Percentiles rank a stretch among this genome's conserved stretches.
Evolutionary conservation across 345 rosid species (phyloP).

Genomic region (Excoecaria cochinchinensis): DNA sequence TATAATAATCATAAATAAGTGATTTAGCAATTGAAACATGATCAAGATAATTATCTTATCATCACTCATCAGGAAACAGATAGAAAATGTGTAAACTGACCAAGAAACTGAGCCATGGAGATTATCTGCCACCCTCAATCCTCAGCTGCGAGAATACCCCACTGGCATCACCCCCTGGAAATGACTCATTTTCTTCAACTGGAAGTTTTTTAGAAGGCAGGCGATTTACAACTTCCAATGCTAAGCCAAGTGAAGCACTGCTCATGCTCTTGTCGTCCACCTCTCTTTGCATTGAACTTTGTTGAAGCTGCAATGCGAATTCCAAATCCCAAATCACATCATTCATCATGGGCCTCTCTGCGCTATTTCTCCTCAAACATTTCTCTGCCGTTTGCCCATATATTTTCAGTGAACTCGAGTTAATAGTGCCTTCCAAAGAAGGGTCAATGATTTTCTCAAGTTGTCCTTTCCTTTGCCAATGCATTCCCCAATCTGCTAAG

Average conservation of each 20-base stretch:
- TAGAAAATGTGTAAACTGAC: background rate
- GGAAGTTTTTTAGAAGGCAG: constrained; percentile 32
- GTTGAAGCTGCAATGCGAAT: constrained; percentile 42
- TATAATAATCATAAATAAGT: too few relatives aligned
- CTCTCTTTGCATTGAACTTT: constrained; percentile 16
- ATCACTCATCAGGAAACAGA: too few relatives aligned
- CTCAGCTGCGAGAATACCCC: constrained; percentile 32
- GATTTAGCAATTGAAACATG: too few relatives aligned
- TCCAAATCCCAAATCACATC: constrained; percentile 60
- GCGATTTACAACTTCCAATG: constrained; percentile 10
- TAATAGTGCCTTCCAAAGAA: constrained; percentile 27
- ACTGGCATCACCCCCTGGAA: background rate
- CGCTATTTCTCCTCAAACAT: constrained; percentile 49
- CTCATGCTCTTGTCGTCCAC: constrained; percentile 24
- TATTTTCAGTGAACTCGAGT: constrained; percentile 41
- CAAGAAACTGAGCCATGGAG: background rate
- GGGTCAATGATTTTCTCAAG: constrained; percentile 47
- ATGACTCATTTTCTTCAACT: constrained; percentile 7
- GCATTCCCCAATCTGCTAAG: constrained; percentile 50
- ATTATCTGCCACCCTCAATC: constrained; percentile 30
- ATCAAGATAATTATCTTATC: too few relatives aligned
- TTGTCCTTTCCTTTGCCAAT: constrained; percentile 29
- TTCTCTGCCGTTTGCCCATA: constrained; percentile 47
- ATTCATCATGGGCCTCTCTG: constrained; percentile 52
- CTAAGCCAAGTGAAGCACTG: constrained; percentile 18